Evolutionary conservation across 2,329 filamentous ascomycete species (phyloP), one percentile per base, ranked within the genome.

Genomic region (Colletotrichum abscissum): DNA sequence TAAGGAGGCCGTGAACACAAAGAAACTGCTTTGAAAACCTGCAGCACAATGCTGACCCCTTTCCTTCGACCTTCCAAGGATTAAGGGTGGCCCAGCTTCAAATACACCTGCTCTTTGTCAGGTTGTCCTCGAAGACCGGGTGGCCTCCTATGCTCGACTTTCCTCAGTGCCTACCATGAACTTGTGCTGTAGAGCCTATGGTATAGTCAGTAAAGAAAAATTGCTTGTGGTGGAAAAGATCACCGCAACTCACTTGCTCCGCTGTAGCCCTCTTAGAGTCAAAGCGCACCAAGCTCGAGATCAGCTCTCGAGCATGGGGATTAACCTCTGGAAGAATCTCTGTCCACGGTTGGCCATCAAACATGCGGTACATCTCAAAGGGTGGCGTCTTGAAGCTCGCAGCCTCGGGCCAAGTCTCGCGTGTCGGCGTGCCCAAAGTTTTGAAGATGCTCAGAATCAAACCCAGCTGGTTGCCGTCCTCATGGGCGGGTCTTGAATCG

Each of bases 401-500:
- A 5, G 94, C 93, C 82, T 95, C 94, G 2, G 97, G 97, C 97
- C 97, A 99, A 0, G 86, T 91, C 65, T 92, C 86, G n/a, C 87
- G 82, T 57, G 93, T 93, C 0, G 97, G 97, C 1, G 95, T 98
- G 1, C 97, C 97, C 7, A 99, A 82, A 0, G 93, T 97, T 82
- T 94, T 92, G 84, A 99, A 98, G 46, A 98, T 96, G 79, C 95
- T 98, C 66, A 95, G 88, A 69, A 99, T 96, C 63, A 99, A 86
- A 0, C 94, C 94, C 52, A 99, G 87, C 82, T 99, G 97, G 79
- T 94, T 98, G 0, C 97, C 97, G 63, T 98, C 88, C 77, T 97
- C 94, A 73, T 90, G 86, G 0, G 85, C 86, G 2, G 88, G 81
- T 1, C 95, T 93, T 4, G 95, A 94, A 80, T 97, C 93, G 77